phyloP scores from a whole-genome alignment of 2,329 filamentous ascomycete genomes.

The Clonostachys byssicola region DNA sequence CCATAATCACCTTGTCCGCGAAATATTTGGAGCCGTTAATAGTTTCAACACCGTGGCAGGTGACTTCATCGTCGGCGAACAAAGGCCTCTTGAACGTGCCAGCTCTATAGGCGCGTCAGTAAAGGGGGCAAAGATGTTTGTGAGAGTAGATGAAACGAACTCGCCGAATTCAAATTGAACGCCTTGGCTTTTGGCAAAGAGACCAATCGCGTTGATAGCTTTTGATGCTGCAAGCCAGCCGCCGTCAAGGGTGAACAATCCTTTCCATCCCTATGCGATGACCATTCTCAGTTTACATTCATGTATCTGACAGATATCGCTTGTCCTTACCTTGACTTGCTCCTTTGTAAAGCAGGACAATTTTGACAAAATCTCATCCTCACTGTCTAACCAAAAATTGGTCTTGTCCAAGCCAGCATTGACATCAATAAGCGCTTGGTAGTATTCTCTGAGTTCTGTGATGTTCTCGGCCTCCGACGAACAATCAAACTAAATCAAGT shows the following conservation, averaged over 20 bases:
- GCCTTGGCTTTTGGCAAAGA: conserved; percentile 25
- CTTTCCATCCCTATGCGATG: conserved; percentile 33
- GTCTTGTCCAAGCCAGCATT: conserved; percentile 25
- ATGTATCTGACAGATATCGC: not conserved
- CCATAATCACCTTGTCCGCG: conserved; percentile 36
- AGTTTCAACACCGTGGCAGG: conserved; percentile 22
- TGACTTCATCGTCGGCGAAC: conserved; percentile 22
- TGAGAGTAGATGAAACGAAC: conserved; percentile 8
- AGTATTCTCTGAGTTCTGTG: conserved; percentile 18
- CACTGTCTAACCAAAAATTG: conserved; percentile 34
- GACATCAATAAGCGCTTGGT: conserved; percentile 19
- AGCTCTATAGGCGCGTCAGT: conserved; percentile 16
- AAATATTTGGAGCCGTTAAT: conserved; percentile 34
- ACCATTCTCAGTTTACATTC: not conserved
- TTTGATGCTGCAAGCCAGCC: conserved; percentile 42
- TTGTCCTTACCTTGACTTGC: conserved; percentile 24
- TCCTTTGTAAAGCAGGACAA: conserved; percentile 30
- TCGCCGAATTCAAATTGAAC: conserved; percentile 34
- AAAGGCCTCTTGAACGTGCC: conserved; percentile 37
- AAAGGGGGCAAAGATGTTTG: not conserved
- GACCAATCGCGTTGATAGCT: conserved; percentile 39
- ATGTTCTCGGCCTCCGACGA: conserved; percentile 22
- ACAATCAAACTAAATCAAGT: conserved; percentile 18
- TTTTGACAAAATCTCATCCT: conserved; percentile 35
- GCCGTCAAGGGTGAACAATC: conserved; percentile 32